Evolutionary conservation across 1,284 basidiomycete species (phyloP).

Genomic region (Pyrrhoderma lamaoense): DNA sequence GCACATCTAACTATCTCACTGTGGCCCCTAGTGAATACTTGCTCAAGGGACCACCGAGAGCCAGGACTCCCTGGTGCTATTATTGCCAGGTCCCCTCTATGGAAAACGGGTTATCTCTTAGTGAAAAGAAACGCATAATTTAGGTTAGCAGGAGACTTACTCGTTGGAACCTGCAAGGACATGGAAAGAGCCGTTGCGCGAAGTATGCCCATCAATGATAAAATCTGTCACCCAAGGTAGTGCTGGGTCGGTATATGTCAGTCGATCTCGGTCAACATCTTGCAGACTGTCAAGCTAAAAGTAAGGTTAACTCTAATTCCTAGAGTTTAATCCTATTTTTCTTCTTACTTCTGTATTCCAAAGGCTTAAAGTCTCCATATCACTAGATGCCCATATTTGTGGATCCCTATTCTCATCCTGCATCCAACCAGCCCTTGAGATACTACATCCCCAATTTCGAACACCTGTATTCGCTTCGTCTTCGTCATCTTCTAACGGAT

Average conservation of each 20-base stretch:
- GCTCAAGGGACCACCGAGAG: conserved; percentile 43
- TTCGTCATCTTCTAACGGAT: conserved; percentile 62
- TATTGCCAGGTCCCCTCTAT: conserved; percentile 53
- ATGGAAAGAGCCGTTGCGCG: conserved; percentile 26
- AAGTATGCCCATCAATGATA: conserved; percentile 40
- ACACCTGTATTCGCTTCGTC: conserved; percentile 66
- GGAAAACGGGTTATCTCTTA: too few species aligned
- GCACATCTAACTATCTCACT: conserved; percentile 50
- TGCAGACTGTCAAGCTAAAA: conserved; percentile 43
- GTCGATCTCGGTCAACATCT: conserved; percentile 43
- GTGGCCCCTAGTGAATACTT: conserved; percentile 45
- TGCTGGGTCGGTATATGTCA: conserved; percentile 36
- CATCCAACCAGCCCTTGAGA: conserved; percentile 69
- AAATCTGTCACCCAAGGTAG: conserved; percentile 59
- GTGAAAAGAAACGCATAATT: neutral
- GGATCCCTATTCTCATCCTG: conserved; percentile 21
- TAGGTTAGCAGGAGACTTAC: conserved; percentile 30
- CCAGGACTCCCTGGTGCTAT: conserved; percentile 37
- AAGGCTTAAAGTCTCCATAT: conserved; percentile 78
- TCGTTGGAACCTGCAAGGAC: conserved; percentile 59
- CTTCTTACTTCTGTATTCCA: conserved; percentile 60
- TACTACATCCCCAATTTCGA: conserved; percentile 68
- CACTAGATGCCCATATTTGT: conserved; percentile 64
- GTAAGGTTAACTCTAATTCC: conserved; percentile 4
- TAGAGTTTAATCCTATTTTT: neutral